Percentiles rank a stretch among this genome's conserved stretches.
phyloP scores from a whole-genome alignment of 75 land plant species.

The Gnetum montanum region DNA sequence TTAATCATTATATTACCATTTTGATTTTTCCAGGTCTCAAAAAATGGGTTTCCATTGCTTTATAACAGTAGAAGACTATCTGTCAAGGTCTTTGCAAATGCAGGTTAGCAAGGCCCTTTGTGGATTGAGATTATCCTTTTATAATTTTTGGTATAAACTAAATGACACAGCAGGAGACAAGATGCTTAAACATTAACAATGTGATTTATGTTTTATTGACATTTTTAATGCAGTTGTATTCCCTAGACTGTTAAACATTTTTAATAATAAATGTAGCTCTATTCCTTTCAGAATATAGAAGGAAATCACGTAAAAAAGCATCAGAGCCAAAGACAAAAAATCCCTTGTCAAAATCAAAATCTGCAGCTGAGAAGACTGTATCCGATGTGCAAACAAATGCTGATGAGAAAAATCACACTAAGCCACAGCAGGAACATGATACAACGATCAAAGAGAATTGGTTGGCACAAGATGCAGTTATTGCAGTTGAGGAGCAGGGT shows the following conservation, averaged over 20 bases:
- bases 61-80: background rate
- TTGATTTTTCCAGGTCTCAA: conserved; percentile 1
- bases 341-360: background rate
- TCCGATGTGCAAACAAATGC: background rate
- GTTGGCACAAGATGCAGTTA: background rate
- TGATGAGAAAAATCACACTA: background rate
- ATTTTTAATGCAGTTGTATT: background rate
- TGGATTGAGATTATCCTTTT: background rate
- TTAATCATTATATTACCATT: too few relatives aligned
- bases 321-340: conserved; percentile 2
- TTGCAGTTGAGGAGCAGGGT: conserved; percentile 1
- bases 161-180: background rate
- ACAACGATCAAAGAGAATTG: background rate
- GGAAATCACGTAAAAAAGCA: conserved; percentile 4
- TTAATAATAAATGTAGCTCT: background rate
- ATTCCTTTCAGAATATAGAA: conserved; percentile 1
- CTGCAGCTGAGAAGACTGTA: background rate
- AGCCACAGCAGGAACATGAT: background rate
- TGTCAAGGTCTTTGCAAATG: background rate
- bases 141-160: background rate
- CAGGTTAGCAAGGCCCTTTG: conserved; percentile 2
- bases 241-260: background rate
- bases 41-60: background rate
- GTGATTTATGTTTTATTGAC: background rate
- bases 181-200: too few relatives aligned